Evolutionary conservation across 2,329 filamentous ascomycete species (phyloP).

Genomic region (Sporothrix pallida): DNA sequence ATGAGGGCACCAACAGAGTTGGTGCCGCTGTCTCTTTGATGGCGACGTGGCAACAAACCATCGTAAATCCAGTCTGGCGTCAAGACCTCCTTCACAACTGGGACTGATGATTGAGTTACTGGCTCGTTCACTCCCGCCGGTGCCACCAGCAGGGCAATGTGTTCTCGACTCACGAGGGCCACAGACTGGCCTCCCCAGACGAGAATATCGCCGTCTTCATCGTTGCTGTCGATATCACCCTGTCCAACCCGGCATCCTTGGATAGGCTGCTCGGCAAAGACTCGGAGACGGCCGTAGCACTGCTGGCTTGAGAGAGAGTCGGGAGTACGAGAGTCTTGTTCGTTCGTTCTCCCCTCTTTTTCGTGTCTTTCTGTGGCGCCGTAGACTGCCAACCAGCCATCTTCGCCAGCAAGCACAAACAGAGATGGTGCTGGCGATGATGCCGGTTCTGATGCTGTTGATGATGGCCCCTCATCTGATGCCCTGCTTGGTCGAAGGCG

Average conservation of each 20-base stretch:
- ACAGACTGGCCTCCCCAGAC: conserved; percentile 74
- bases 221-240: conserved; percentile 14
- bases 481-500: conserved; percentile 34
- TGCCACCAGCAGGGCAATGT: conserved; percentile 46
- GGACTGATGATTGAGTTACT: neutral
- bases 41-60: conserved; percentile 56
- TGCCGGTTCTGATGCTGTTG: neutral
- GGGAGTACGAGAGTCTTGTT: neutral
- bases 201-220: conserved; percentile 51
- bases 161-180: conserved; percentile 48
- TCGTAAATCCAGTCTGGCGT: conserved; percentile 81
- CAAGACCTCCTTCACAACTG: conserved; percentile 48
- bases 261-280: conserved; percentile 73
- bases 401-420: conserved; percentile 61
- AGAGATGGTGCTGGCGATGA: neutral
- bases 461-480: conserved; percentile 15
- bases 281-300: conserved; percentile 49
- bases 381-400: conserved; percentile 63
- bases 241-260: conserved; percentile 68
- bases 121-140: neutral
- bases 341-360: neutral
- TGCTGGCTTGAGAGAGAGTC: neutral
- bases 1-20: conserved; percentile 63
- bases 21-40: conserved; percentile 37
- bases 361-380: conserved; percentile 42